Base-by-base conservation (phyloP, 2,329 filamentous ascomycete genomes). In the Claviceps fusiformis region DNA sequence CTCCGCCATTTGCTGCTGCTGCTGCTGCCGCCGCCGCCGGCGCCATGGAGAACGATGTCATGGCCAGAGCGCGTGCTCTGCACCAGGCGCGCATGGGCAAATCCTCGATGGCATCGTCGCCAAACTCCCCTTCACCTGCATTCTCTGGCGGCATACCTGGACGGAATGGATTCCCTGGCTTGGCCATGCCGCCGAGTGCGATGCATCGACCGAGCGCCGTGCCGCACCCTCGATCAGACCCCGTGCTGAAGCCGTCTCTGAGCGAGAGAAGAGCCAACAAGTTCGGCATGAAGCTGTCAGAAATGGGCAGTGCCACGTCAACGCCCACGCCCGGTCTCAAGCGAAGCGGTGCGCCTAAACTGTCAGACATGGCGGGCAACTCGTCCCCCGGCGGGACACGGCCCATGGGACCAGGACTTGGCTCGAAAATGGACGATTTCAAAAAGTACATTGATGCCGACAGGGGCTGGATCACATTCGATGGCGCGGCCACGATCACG, bases 391-490 rank as follows among this genome's bases (percentile, higher is more conserved):
- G 50, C 41, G 59, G 56, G 7, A 53, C 56, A 61, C 37, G 61
- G 58, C n/a, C 68, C 61, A 72, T 73, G 50, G 69, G 68, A 17
- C 60, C 68, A 39, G 63, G 65, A 5, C 70, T 70, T 43, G 69
- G 73, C 19, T 78, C 78, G 2, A 75, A 78, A 62, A 67, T 82
- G 65, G 77, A 78, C 60, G 79, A 82, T 55, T 83, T 82, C 63
- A 80, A 79, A 37, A 85, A 96, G 59, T 93, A 87, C 64, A 88
- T 98, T 57, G 91, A 98, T 66, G 86, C 89, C 0, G 88, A 96
- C 64, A 89, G 89, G 52, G 93, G 93, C 11, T 95, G 87, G 62
- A 76, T 98, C 59, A 95, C 85, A 9, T 98, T 98, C 71, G 88
- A 90, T 62, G 91, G 90, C 61, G 95, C 95, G 61, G 93, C 93